These are phyloP conservation scores for Sisymbrium irio DNA, from an alignment of 345 rosid genomes.

Conservation along the genomic window DNA sequence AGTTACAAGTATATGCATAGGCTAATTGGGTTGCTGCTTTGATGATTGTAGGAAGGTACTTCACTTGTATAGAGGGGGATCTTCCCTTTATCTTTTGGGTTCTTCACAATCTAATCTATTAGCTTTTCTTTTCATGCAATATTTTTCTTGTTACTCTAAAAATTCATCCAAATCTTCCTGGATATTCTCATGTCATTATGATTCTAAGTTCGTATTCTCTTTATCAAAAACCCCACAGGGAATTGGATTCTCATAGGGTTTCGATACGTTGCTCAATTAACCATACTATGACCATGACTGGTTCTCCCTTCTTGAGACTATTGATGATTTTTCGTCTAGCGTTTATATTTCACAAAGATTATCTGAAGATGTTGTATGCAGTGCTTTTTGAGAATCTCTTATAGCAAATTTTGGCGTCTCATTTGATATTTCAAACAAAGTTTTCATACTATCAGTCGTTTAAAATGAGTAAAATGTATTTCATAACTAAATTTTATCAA, in stretches of 20 bases:
- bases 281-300: slow-evolving; percentile 11
- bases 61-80: slow-evolving; percentile 34
- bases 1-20: slow-evolving; percentile 20
- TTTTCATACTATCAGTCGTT: neutral
- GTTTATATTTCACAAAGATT: neutral
- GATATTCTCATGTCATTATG: slow-evolving; percentile 36
- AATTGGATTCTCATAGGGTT: slow-evolving; percentile 34
- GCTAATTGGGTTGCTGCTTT: slow-evolving; percentile 26
- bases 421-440: neutral
- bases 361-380: neutral
- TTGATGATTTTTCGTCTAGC: neutral
- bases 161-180: slow-evolving; percentile 32
- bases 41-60: slow-evolving; percentile 36
- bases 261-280: slow-evolving; percentile 12
- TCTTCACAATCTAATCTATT: slow-evolving; percentile 33
- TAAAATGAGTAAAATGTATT: neutral
- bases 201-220: slow-evolving; percentile 27
- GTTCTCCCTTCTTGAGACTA: neutral
- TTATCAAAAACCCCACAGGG: slow-evolving; percentile 28
- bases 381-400: neutral
- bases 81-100: slow-evolving; percentile 39
- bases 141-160: slow-evolving; percentile 38
- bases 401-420: neutral
- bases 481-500: neutral
- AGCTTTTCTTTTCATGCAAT: slow-evolving; percentile 40